These are phyloP conservation scores for Cadophora gregata DNA, from an alignment of 2,329 filamentous ascomycete genomes.

Conservation along the genomic window DNA sequence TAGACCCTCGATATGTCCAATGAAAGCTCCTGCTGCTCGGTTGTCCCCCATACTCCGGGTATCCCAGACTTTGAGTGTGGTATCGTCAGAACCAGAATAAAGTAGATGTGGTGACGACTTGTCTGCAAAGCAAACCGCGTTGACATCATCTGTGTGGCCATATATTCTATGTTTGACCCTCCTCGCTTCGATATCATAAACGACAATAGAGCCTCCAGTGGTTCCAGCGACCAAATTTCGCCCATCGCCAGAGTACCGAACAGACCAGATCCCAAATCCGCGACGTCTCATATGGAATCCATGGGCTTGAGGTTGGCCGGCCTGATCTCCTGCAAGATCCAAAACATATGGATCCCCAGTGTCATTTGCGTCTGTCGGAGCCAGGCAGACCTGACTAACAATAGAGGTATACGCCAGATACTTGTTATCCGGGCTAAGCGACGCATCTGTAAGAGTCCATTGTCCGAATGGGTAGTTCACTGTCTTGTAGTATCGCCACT, in stretches of 20 bases:
- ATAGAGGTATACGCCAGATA: constrained; percentile 94
- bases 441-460: constrained; percentile 96
- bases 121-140: constrained; percentile 95
- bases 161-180: constrained; percentile 65
- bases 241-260: constrained; percentile 92
- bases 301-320: constrained; percentile 32
- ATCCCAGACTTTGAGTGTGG: constrained; percentile 96
- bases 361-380: constrained; percentile 84
- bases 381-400: constrained; percentile 80
- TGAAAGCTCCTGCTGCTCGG: constrained; percentile 70
- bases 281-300: constrained; percentile 27
- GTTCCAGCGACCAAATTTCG: constrained; percentile 91
- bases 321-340: constrained; percentile 67
- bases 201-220: constrained; percentile 77
- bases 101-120: constrained; percentile 87
- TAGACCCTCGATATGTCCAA: constrained; percentile 69
- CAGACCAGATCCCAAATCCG: constrained; percentile 78
- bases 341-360: constrained; percentile 78
- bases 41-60: constrained; percentile 88
- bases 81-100: constrained; percentile 95
- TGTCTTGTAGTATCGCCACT: constrained; percentile 96
- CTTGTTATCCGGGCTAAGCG: constrained; percentile 87
- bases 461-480: constrained; percentile 84
- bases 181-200: constrained; percentile 89
- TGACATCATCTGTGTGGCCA: constrained; percentile 88